These are phyloP conservation scores for Sporisorium scitamineum DNA, from an alignment of 1,284 basidiomycete species.

Conservation along the genomic window DNA sequence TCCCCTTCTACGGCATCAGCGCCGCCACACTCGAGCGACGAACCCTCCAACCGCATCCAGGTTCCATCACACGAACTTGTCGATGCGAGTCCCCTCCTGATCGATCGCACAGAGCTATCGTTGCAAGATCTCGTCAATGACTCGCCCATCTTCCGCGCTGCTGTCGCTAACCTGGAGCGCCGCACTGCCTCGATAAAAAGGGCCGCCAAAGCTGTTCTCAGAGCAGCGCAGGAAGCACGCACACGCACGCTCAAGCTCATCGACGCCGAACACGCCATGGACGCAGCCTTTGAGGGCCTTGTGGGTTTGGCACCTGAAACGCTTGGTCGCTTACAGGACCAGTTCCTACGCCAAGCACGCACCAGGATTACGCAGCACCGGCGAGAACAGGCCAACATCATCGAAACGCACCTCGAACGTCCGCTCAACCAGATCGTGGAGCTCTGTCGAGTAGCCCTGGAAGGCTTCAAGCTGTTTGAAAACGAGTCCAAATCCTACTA, in stretches of 20 bases:
- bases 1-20: not conserved
- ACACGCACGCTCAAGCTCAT: conserved; percentile 31
- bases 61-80: not conserved
- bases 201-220: conserved; percentile 42
- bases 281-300: conserved; percentile 37
- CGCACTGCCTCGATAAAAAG: conserved; percentile 50
- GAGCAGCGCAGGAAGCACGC: conserved; percentile 34
- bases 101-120: conserved; percentile 56
- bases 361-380: conserved; percentile 15
- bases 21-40: not conserved
- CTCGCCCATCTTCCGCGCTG: conserved; percentile 59
- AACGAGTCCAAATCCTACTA: conserved; percentile 60
- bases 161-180: conserved; percentile 54
- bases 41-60: not conserved
- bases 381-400: conserved; percentile 24
- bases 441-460: conserved; percentile 44
- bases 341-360: conserved; percentile 25
- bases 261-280: conserved; percentile 41
- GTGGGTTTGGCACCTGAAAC: conserved; percentile 35
- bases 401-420: conserved; percentile 39
- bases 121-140: conserved; percentile 49
- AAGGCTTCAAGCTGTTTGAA: conserved; percentile 52
- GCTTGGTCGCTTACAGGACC: conserved; percentile 25
- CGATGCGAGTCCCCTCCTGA: not conserved
- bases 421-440: conserved; percentile 48